These are phyloP conservation scores for Kurtzmaniella quercitrusa DNA, from an alignment of 1,139 yeast species.

Conservation along the genomic window DNA sequence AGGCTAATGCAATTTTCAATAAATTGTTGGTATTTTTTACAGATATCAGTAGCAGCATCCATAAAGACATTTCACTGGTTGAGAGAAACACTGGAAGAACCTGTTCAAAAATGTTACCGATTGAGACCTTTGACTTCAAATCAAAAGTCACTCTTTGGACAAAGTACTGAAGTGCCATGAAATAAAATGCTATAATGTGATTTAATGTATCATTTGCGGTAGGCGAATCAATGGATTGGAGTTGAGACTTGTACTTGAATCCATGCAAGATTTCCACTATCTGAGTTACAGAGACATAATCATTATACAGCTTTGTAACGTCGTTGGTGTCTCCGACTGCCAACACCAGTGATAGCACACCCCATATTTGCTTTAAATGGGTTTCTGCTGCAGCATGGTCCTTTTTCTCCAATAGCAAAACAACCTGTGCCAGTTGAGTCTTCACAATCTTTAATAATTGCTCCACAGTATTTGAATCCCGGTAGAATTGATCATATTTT, in stretches of 20 bases:
- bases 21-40: slow-evolving; percentile 3
- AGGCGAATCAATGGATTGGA: neutral
- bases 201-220: slow-evolving; percentile 10
- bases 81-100: slow-evolving; percentile 21
- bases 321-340: neutral
- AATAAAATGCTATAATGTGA: slow-evolving; percentile 28
- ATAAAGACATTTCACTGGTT: slow-evolving; percentile 18
- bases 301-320: neutral
- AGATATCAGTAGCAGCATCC: slow-evolving; percentile 18
- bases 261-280: slow-evolving; percentile 10
- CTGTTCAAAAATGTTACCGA: neutral
- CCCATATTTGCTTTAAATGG: neutral
- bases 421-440: neutral
- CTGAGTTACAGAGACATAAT: slow-evolving; percentile 10
- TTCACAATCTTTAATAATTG: neutral
- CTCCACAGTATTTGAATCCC: neutral
- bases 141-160: slow-evolving; percentile 23
- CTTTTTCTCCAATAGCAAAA: neutral
- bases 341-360: neutral
- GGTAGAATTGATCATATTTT: neutral
- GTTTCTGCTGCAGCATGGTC: neutral
- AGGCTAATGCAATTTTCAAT: neutral
- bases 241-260: neutral
- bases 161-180: slow-evolving; percentile 27
- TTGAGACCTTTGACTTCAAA: slow-evolving; percentile 10